Percentiles rank a stretch among this genome's conserved stretches.
Evolutionary conservation across 2,329 filamentous ascomycete genomes (phyloP).

Genomic region (Sporothrix globosa): DNA sequence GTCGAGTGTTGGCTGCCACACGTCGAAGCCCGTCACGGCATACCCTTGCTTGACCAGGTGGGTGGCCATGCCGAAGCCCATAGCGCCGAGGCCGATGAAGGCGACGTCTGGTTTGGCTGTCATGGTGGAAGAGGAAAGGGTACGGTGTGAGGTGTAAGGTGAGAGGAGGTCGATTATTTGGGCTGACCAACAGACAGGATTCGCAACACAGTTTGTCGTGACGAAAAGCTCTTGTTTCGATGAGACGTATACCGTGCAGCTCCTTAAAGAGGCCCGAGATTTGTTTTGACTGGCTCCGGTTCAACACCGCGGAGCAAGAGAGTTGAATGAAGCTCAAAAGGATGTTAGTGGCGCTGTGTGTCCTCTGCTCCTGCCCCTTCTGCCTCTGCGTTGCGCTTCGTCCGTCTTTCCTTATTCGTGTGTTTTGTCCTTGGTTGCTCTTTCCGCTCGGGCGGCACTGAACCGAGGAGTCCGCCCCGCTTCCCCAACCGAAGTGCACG

Average conservation of each 20-base stretch:
- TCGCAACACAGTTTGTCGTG: not conserved
- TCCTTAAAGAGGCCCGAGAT: not conserved
- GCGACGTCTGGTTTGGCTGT: constrained; percentile 51
- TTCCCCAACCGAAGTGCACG: not conserved
- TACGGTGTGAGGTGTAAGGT: not conserved
- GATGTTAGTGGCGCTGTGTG: too few species aligned
- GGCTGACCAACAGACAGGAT: not conserved
- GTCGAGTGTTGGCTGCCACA: constrained; percentile 68
- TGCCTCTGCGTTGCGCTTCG: not conserved
- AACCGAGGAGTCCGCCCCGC: constrained; percentile 19
- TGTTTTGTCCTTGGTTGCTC: constrained; percentile 8
- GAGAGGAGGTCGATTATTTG: not conserved
- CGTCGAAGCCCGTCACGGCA: constrained; percentile 70
- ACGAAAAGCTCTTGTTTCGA: not conserved
- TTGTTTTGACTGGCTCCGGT: not conserved
- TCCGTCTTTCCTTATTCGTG: not conserved
- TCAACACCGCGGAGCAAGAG: not conserved
- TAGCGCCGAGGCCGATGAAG: constrained; percentile 77
- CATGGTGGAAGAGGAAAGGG: constrained; percentile 36
- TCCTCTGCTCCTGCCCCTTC: not conserved
- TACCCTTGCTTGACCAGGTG: constrained; percentile 70
- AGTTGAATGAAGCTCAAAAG: not conserved
- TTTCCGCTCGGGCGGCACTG: constrained; percentile 22
- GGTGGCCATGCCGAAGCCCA: constrained; percentile 82
- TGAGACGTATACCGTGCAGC: not conserved